Conservation (phyloP, 805 yeast genomes). For the Metschnikowia dekortorum region DNA sequence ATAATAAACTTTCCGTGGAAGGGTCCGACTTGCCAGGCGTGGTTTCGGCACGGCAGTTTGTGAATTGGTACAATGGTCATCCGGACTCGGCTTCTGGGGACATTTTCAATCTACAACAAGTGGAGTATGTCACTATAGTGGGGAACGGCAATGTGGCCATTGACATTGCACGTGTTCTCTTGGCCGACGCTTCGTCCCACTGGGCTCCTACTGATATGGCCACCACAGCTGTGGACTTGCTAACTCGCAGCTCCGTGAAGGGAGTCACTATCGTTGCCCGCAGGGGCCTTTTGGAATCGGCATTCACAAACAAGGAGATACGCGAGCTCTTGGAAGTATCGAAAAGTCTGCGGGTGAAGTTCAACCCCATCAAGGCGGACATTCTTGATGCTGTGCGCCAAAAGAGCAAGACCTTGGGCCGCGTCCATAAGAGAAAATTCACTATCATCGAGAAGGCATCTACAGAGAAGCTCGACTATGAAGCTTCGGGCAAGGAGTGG, state of each 20-base stretch:
- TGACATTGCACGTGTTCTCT: slow-evolving; percentile 77
- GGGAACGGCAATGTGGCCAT: slow-evolving; percentile 97
- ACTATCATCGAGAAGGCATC: slow-evolving; percentile 55
- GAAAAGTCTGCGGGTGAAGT: slow-evolving; percentile 44
- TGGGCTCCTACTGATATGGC: slow-evolving; percentile 75
- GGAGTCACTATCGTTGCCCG: slow-evolving; percentile 75
- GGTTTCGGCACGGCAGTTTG: slow-evolving; percentile 77
- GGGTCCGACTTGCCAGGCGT: slow-evolving; percentile 66
- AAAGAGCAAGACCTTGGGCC: slow-evolving; percentile 31
- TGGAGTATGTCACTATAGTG: slow-evolving; percentile 68
- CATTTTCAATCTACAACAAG: slow-evolving; percentile 48
- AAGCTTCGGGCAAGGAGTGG: slow-evolving; percentile 43
- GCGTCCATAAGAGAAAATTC: slow-evolving; percentile 62
- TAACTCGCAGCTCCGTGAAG: slow-evolving; percentile 52
- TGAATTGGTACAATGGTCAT: slow-evolving; percentile 94
- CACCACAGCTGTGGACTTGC: slow-evolving; percentile 48
- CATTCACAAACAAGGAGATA: slow-evolving; percentile 88
- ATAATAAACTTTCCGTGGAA: slow-evolving; percentile 52
- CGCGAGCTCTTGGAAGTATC: slow-evolving; percentile 72
- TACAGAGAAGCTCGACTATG: neutral
- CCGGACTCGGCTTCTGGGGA: slow-evolving; percentile 45
- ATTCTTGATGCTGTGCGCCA: slow-evolving; percentile 24
- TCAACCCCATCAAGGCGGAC: slow-evolving; percentile 34
- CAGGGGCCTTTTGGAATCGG: slow-evolving; percentile 79
- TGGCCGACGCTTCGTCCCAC: slow-evolving; percentile 50